Evolutionary conservation across 2,329 filamentous ascomycete genomes (phyloP), one percentile per base, ranked within the genome.

Genomic region (Diaporthe destruens): DNA sequence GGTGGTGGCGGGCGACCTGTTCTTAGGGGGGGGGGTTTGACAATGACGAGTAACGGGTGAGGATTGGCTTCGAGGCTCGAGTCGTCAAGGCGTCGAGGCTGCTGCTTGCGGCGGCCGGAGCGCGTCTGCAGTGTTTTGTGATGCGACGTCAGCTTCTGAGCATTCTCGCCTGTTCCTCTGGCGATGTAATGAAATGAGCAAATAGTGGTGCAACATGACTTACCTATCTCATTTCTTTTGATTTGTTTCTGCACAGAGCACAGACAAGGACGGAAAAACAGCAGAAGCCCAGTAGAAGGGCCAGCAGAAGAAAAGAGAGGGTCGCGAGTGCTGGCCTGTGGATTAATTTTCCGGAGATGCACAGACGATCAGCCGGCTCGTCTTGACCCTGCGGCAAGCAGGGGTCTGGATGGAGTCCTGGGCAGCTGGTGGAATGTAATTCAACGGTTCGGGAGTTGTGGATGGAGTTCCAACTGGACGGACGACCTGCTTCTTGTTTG

Each of bases 321-420:
- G n/a, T 53, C 61, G 29, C 39, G 32, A 25, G 61, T 51, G 61
- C 61, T 23, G 29, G 47, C 29, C 18, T 44, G 39, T 63, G 59
- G n/a, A 66, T 66, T 66, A 66, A 66, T 66, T 47, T 47, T 66
- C 61, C 61, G 61, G 61, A 18, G 20, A 23, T 25, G 47, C 47
- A 53, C 61, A 66, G 61, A 66, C 44, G 47, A 66, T 53, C 47
- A n/a, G 32, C 32, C 29, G 61, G 61, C 44, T 36, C 20, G 44
- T 65, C 44, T 36, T 39, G 32, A 66, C 47, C 61, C 5, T 29
- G 29, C 29, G 29, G 29, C 29, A 29, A 29, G 29, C 29, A 29
- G 5, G 29, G 29, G 29, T 29, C 29, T 5, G n/a, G n/a, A n/a
- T 29, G 29, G 29, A 29, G 29, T 29, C 29, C 29, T 29, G 29